Percentiles rank a stretch among this genome's conserved stretches.
These are phyloP conservation scores for Penicillium decumbens DNA, from an alignment of 2,329 filamentous ascomycete genomes.

Conservation along the genomic window DNA sequence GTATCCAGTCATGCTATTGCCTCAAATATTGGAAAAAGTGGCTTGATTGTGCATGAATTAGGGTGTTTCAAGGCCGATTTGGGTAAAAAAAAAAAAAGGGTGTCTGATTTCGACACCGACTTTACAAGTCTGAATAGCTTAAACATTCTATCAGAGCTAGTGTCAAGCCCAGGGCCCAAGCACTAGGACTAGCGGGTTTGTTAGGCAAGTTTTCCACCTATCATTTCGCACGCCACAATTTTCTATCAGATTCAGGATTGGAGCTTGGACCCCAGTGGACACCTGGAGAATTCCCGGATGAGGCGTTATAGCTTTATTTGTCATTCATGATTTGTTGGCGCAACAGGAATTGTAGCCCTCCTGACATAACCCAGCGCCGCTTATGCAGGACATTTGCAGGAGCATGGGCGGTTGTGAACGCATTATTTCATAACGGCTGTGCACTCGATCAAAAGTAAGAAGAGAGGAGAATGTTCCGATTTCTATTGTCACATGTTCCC, in stretches of 20 bases:
- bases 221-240: neutral
- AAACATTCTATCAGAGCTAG: neutral
- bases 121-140: neutral
- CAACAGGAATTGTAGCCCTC: conserved; percentile 1
- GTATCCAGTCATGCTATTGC: neutral
- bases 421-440: conserved; percentile 6
- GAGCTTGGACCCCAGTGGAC: neutral
- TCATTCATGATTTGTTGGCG: too few species aligned
- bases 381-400: too few species aligned
- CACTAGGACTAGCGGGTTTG: neutral
- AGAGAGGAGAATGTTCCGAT: conserved; percentile 42
- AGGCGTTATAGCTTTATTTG: neutral
- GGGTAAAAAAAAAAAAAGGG: neutral
- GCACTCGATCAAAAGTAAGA: conserved; percentile 15
- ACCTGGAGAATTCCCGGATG: conserved; percentile 5
- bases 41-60: neutral
- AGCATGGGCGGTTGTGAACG: too few species aligned
- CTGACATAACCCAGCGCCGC: neutral
- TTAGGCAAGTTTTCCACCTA: conserved; percentile 8
- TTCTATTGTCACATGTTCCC: conserved; percentile 39
- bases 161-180: conserved; percentile 5
- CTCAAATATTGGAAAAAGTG: neutral
- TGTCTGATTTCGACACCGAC: neutral
- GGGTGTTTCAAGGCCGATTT: neutral
- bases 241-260: neutral